Evolutionary conservation across 805 yeast genomes (phyloP), one percentile per base, ranked within the genome.

Genomic region (Candida caryicola): DNA sequence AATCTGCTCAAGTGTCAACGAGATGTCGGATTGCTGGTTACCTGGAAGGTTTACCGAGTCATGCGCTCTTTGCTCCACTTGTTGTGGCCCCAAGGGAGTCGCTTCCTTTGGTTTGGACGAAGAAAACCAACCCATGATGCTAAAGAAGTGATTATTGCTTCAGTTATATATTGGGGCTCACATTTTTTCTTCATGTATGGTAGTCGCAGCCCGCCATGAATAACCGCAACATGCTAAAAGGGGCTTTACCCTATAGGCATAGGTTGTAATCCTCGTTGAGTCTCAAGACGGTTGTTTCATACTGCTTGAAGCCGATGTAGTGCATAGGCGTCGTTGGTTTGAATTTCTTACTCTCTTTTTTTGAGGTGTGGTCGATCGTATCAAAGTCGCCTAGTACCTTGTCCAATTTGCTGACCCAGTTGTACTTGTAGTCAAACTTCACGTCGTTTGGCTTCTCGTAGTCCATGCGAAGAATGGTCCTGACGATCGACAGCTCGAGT

Each of bases 1-100:
- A 12, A 62, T 49, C 43, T 62, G 64, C 27, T 52, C 46, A 33
- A 62, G 50, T 1, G 68, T 62, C 23, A 52, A 51, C 15, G 57
- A 44, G 18, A 60, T 52, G 39, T 57, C 61, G 6, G 60, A 50
- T 17, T n/a, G 37, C 28, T 6, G 12, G 17, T 19, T 6, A 23
- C 25, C 15, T 13, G 54, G 48, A 14, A 55, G 27, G 30, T 49
- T 44, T 19, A 61, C 34, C 2, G 55, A 51, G 15, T 43, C 47
- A 34, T 62, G 66, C 0, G 64, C 52, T 16, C 51, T 49, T 37
- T 62, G 68, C 37, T 53, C 57, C 6, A 55, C 29, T 31, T 53
- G 60, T 9, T 36, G 29, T 4, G 43, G 32, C 17, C 40, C 42
- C 27, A 34, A 34, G 8, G 33, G 36, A 1, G 23, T 21, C 8